phyloP scores from a whole-genome alignment of 139 green algal species.

The Chlamydomonas asymmetrica region DNA sequence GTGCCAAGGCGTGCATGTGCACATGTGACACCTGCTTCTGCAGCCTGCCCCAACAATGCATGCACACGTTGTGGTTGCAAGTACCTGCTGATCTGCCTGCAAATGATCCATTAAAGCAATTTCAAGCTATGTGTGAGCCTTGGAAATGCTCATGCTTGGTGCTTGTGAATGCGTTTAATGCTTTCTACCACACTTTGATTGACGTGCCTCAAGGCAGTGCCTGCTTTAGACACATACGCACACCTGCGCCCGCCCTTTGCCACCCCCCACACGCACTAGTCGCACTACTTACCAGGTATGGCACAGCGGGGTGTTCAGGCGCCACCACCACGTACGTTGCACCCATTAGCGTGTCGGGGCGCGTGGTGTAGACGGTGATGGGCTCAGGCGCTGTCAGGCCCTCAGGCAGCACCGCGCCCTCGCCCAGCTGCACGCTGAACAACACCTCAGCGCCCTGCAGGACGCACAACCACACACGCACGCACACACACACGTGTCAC shows the following conservation, averaged over 20 bases:
- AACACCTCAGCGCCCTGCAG: constrained; percentile 60
- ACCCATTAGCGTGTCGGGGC: constrained; percentile 96
- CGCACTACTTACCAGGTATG: constrained; percentile 13
- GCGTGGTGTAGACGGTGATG: constrained; percentile 87
- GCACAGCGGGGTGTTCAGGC: constrained; percentile 91
- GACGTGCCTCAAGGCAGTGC: too few relatives aligned
- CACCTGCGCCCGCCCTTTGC: background rate
- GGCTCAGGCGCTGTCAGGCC: background rate
- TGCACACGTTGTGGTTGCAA: too few relatives aligned
- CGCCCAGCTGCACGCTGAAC: constrained; percentile 48
- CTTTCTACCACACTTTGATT: too few relatives aligned
- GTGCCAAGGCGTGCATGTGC: background rate
- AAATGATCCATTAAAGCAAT: too few relatives aligned
- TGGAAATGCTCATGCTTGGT: too few relatives aligned
- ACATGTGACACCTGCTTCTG: too few relatives aligned
- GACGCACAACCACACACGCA: too few relatives aligned
- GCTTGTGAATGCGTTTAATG: too few relatives aligned
- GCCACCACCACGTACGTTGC: constrained; percentile 96
- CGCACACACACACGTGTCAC: too few relatives aligned
- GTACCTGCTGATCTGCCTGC: too few relatives aligned
- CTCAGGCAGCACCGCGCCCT: constrained; percentile 10
- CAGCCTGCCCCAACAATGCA: too few relatives aligned
- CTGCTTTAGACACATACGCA: background rate
- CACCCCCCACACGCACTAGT: background rate
- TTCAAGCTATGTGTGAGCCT: too few relatives aligned